These are phyloP conservation scores for Avena eriantha DNA, from an alignment of 176 grass and related monocot genomes.

Conservation along the genomic window DNA sequence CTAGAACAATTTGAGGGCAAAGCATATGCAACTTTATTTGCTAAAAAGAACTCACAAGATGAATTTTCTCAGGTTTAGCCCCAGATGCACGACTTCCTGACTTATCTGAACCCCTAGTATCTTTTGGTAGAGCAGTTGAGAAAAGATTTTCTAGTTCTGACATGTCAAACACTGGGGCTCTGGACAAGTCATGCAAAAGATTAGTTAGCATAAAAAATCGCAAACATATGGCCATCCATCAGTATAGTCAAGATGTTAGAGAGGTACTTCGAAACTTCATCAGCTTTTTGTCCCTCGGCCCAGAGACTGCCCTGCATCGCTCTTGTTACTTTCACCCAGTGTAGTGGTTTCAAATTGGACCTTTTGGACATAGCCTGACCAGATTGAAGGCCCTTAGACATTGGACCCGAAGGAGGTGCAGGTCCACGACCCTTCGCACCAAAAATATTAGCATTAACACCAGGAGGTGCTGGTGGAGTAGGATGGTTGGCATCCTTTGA, in stretches of 20 bases:
- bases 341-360: conserved; percentile 95
- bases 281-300: conserved; percentile 81
- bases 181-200: conserved; percentile 47
- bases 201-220: conserved; percentile 40
- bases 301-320: conserved; percentile 98
- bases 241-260: conserved; percentile 18
- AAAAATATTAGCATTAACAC: conserved; percentile 49
- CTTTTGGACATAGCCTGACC: conserved; percentile 61
- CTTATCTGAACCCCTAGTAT: conserved; percentile 71
- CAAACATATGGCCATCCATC: conserved; percentile 31
- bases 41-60: conserved; percentile 71
- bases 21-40: conserved; percentile 10
- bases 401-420: conserved; percentile 64
- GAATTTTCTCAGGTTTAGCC: conserved; percentile 89
- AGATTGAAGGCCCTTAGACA: conserved; percentile 61
- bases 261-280: conserved; percentile 71
- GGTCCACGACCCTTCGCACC: conserved; percentile 49
- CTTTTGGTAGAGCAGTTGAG: conserved; percentile 74
- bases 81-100: conserved; percentile 62
- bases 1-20: not conserved
- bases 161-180: conserved; percentile 94
- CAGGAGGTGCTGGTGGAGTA: conserved; percentile 63
- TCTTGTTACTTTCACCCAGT: conserved; percentile 99
- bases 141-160: conserved; percentile 96
- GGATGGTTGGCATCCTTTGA: conserved; percentile 43